phyloP scores from a whole-genome alignment of 176 grass and related monocot species.

The Zoysia pacifica region DNA sequence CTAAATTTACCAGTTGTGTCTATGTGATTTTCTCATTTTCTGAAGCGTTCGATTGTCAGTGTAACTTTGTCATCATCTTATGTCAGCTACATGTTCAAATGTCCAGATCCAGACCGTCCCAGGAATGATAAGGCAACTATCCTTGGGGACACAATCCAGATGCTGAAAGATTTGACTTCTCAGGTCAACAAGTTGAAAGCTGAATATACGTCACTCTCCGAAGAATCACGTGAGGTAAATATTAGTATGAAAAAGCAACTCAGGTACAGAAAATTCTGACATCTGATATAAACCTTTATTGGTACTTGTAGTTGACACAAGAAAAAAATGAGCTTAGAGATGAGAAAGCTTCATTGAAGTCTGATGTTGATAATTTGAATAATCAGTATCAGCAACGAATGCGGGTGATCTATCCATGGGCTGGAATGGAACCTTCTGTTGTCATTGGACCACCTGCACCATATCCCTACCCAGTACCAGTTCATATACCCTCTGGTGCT shows the following conservation, averaged over 20 bases:
- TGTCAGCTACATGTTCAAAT: constrained; percentile 37
- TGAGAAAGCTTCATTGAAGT: constrained; percentile 81
- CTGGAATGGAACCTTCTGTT: constrained; percentile 75
- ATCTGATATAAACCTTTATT: constrained; percentile 20
- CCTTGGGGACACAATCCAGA: constrained; percentile 72
- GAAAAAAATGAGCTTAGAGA: constrained; percentile 91
- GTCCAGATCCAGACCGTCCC: constrained; percentile 72
- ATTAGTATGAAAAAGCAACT: constrained; percentile 31
- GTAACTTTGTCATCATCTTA: constrained; percentile 22
- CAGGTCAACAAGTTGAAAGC: constrained; percentile 79
- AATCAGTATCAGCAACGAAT: constrained; percentile 71
- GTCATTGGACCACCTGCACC: constrained; percentile 56
- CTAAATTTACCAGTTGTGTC: constrained; percentile 3
- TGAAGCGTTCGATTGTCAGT: neutral
- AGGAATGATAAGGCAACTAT: constrained; percentile 91
- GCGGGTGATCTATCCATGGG: constrained; percentile 68
- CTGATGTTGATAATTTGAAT: constrained; percentile 75
- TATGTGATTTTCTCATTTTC: constrained; percentile 6
- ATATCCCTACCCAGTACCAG: constrained; percentile 68
- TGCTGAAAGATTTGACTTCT: constrained; percentile 79
- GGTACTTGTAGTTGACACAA: constrained; percentile 62
- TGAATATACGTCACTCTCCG: constrained; percentile 75
- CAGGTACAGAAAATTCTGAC: neutral
- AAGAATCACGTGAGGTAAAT: constrained; percentile 86
- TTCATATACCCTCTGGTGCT: constrained; percentile 59